These are phyloP conservation scores for Eimeria acervulina DNA, from an alignment of 169 alveolate genomes.

Conservation along the genomic window DNA sequence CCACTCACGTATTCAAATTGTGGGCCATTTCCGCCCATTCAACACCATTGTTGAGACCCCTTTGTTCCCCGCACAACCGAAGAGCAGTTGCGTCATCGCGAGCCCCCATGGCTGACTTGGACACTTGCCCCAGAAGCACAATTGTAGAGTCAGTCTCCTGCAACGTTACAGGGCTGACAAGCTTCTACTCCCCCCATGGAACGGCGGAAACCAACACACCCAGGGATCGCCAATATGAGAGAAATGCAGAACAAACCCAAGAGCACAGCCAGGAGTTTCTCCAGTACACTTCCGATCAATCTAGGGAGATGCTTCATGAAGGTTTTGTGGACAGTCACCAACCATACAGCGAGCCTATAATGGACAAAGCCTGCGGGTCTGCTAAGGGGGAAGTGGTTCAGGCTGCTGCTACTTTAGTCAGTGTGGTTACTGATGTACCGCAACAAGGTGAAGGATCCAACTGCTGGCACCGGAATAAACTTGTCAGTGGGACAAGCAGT, in stretches of 20 bases:
- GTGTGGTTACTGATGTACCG: conserved; percentile 23
- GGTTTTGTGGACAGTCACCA: conserved; percentile 13
- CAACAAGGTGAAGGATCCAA: background rate
- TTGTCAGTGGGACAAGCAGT: conserved; percentile 30
- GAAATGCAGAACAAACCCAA: conserved; percentile 3
- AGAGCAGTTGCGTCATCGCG: background rate
- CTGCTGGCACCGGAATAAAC: background rate
- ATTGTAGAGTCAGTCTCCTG: conserved; percentile 52
- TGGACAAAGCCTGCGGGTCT: background rate
- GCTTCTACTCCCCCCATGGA: conserved; percentile 47
- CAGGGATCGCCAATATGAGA: conserved; percentile 40
- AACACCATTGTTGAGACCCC: background rate
- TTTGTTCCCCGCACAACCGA: background rate
- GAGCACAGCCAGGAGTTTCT: conserved; percentile 23
- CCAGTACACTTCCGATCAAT: conserved; percentile 5
- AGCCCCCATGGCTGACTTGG: conserved; percentile 38
- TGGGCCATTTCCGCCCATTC: background rate
- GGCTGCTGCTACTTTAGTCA: conserved; percentile 8
- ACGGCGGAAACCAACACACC: background rate
- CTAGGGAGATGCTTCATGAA: background rate
- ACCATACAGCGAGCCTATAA: conserved; percentile 21
- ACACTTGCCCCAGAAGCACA: conserved; percentile 15
- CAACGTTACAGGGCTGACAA: conserved; percentile 40
- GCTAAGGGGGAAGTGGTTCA: background rate
- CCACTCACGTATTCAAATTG: background rate